Base-by-base conservation (phyloP, 805 yeast species). In the Cyberlindnera maclurae region DNA sequence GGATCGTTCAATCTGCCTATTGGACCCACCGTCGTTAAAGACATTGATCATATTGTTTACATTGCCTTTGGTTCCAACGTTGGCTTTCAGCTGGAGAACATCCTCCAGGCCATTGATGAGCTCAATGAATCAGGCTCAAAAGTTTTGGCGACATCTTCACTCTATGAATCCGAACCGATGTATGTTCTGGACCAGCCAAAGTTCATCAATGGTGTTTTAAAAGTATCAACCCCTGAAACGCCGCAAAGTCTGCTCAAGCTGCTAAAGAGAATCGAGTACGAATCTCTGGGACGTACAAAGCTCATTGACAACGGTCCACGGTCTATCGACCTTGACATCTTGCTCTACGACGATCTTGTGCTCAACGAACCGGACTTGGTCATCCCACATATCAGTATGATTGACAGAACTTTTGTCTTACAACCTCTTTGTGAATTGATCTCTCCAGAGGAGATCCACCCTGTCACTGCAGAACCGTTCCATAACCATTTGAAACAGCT, bases 81-180 rank as follows among this genome's bases (percentile, higher is more conserved):
- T 29, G 97, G 97, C 1, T 69, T 83, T 46, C 81, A 79, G 35
- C 53, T 85, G 8, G 57, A 54, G 3, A 82, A 86, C 53, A 81
- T 93, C 32, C 43, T 59, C 8, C 47, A 47, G 12, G 82, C 96
- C 0, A 56, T 85, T 6, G 58, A 59, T 0, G 64, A 70, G 34
- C 61, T 85, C 12, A 54, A 59, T 26, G 34, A 58, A 4, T 54
- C 56, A 0, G 47, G 60, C 13, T 51, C 64, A 2, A 48, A 59
- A 11, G 72, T 93, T 0, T 42, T 68, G 3, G 65, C 72, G 3
- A 74, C 90, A 0, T 89, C 97, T 0, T 76, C 94, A 0, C 62
- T 90, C 39, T 93, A 86, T 58, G 77, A 82, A 42, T 85, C 96
- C 15, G 85, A 81, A 50, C 97, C 99, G 29, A 90, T 93, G 97